Base-by-base conservation (phyloP, 1,284 basidiomycete species). In the Sanghuangporus sanghuang region DNA sequence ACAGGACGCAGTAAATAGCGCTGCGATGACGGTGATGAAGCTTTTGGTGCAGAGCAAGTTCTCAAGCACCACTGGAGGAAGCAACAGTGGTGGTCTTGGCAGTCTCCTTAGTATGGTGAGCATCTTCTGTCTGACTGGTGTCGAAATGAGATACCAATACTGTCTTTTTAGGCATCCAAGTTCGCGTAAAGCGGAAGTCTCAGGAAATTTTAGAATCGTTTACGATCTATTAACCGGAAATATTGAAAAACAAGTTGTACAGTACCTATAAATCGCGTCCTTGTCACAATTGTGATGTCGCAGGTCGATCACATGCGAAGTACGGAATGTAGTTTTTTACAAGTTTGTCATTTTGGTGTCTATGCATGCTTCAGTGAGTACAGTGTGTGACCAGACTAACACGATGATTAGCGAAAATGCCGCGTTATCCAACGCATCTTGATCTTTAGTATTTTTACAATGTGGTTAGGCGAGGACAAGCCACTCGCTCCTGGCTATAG, bases 11-110 rank as follows among this genome's bases (percentile, higher is more conserved):
- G 84, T 95, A 70, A 92, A 89, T 68, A 82, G 88, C 14, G 93
- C 92, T 53, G 92, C 88, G 3, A 87, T 88, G 84, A 93, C 89
- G 1, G 84, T 92, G 63, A 87, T 93, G 84, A 94, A 95, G 76
- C 77, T 94, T 11, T 71, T 89, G 65, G 84, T 87, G 61, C 83
- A 89, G 72, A 84, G 82, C 52, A 87, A 90, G 75, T 78, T 89
- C 65, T 76, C 81, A 50, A 69, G 75, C 2, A 72, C 73, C 4
- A 76, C 75, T 27, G 87, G 87, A 6, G 87, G 87, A 0, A 72
- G 79, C 14, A 82, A 85, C 71, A 89, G 86, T 35, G 90, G 90
- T 56, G 89, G 89, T 6, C 70, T 90, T 16, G 69, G 82, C 38
- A 70, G 79, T 16, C 68, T 93, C 59, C 76, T 86, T 76, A 70